phyloP scores from a whole-genome alignment of 2,329 filamentous ascomycete genomes.

The Cercospora beticola region DNA sequence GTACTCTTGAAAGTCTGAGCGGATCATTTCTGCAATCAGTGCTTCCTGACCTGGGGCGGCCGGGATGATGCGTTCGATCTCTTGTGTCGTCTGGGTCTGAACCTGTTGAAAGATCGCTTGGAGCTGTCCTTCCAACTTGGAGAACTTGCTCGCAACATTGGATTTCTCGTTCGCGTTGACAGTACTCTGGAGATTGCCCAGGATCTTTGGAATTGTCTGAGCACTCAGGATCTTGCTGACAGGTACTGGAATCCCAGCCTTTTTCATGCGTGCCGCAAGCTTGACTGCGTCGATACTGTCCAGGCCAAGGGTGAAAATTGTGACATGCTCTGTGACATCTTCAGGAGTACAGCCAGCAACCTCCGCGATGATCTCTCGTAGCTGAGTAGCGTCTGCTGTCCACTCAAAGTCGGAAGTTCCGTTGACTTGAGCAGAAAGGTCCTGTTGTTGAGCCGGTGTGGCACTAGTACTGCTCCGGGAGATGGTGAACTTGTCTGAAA shows the following conservation, averaged over 20 bases:
- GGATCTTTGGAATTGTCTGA: slow-evolving; percentile 66
- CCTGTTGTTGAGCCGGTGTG: slow-evolving; percentile 3
- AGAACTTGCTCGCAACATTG: slow-evolving; percentile 11
- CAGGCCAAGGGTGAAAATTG: slow-evolving; percentile 78
- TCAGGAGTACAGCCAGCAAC: slow-evolving; percentile 57
- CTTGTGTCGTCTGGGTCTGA: slow-evolving; percentile 13
- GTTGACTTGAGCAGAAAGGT: slow-evolving; percentile 23
- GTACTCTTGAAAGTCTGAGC: slow-evolving; percentile 72
- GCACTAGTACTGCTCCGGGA: not conserved
- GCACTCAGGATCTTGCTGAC: slow-evolving; percentile 76
- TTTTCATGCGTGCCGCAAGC: slow-evolving; percentile 69
- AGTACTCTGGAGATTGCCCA: slow-evolving; percentile 29
- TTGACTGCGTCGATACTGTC: slow-evolving; percentile 94
- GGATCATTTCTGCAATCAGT: slow-evolving; percentile 78
- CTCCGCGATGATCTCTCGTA: slow-evolving; percentile 63
- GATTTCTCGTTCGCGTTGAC: not conserved
- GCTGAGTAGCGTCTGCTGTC: slow-evolving; percentile 52
- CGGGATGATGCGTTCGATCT: slow-evolving; percentile 64
- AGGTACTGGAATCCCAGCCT: slow-evolving; percentile 58
- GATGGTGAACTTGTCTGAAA: slow-evolving; percentile 16
- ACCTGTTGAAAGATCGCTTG: slow-evolving; percentile 7
- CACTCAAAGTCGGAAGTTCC: slow-evolving; percentile 54
- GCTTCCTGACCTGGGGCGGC: slow-evolving; percentile 82
- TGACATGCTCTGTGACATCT: slow-evolving; percentile 58
- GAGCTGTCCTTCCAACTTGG: slow-evolving; percentile 18